Evolutionary conservation across 192 early-diverging fungal genomes (phyloP).

Genomic region (Coemansia sp.): DNA sequence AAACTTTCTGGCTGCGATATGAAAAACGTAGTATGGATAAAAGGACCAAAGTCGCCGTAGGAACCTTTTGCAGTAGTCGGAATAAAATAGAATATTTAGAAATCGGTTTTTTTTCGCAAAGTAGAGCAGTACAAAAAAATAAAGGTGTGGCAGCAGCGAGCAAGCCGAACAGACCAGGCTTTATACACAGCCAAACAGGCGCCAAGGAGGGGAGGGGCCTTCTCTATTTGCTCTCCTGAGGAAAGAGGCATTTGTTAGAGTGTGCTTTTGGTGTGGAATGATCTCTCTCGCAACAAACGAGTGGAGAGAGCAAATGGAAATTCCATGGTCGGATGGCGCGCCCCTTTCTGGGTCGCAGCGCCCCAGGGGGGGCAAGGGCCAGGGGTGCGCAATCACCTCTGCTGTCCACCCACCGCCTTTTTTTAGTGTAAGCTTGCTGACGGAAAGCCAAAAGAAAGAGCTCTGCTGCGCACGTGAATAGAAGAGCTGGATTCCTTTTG

Average conservation of each 20-base stretch:
- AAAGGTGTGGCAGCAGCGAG: no score
- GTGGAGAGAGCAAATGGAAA: background rate
- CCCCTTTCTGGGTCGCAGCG: background rate
- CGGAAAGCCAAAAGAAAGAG: background rate
- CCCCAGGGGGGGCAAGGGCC: background rate
- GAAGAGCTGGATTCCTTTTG: background rate
- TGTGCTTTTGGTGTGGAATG: background rate
- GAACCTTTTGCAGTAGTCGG: no score
- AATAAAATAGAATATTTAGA: no score
- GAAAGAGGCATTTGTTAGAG: background rate
- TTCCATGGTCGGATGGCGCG: background rate
- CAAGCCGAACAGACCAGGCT: no score
- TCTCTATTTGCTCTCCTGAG: no score
- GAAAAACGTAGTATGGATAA: no score
- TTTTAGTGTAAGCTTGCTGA: background rate
- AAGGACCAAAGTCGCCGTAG: no score
- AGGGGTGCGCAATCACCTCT: background rate
- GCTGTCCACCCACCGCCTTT: background rate
- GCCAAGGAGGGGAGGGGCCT: background rate
- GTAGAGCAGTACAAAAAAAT: background rate
- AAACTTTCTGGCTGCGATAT: no score
- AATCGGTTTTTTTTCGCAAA: no score
- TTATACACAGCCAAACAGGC: background rate
- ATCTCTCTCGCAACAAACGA: slow-evolving; percentile 1
- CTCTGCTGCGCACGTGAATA: background rate